Evolutionary conservation across 805 yeast genomes (phyloP).

Genomic region (Groenewaldozyma salmanticensis): DNA sequence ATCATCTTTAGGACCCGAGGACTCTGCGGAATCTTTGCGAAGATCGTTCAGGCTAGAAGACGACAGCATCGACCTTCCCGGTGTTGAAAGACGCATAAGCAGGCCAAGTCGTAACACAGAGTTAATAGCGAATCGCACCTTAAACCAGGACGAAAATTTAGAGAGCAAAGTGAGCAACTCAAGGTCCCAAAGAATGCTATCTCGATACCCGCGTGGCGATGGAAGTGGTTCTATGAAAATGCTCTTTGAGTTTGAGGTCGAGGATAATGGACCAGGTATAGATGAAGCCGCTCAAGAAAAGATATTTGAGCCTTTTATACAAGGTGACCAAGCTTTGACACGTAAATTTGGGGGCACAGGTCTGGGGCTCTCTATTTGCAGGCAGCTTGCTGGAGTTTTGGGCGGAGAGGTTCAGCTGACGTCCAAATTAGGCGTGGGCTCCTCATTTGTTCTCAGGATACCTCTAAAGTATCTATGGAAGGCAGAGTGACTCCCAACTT

Average conservation of each 20-base stretch:
- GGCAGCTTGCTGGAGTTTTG: conserved; percentile 87
- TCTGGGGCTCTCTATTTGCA: conserved; percentile 78
- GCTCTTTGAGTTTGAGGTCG: conserved; percentile 34
- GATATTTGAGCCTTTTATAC: conserved; percentile 93
- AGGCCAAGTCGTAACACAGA: background rate
- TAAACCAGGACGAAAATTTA: background rate
- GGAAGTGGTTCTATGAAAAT: background rate
- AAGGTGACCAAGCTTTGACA: conserved; percentile 90
- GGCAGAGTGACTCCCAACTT: too few species aligned
- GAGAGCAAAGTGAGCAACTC: too few species aligned
- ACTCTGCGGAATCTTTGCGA: background rate
- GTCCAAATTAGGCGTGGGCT: conserved; percentile 57
- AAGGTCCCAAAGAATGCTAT: background rate
- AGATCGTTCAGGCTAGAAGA: background rate
- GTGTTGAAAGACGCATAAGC: background rate
- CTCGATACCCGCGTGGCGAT: background rate
- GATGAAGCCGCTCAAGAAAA: conserved; percentile 69
- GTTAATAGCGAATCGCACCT: background rate
- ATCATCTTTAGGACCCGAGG: background rate
- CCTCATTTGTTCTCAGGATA: conserved; percentile 72
- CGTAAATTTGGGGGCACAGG: conserved; percentile 96
- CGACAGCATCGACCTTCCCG: background rate
- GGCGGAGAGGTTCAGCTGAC: conserved; percentile 69
- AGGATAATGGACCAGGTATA: conserved; percentile 93
- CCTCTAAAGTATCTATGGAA: conserved; percentile 16